Evolutionary conservation across 805 yeast genomes (phyloP).

Genomic region (Candida fluviatilis): DNA sequence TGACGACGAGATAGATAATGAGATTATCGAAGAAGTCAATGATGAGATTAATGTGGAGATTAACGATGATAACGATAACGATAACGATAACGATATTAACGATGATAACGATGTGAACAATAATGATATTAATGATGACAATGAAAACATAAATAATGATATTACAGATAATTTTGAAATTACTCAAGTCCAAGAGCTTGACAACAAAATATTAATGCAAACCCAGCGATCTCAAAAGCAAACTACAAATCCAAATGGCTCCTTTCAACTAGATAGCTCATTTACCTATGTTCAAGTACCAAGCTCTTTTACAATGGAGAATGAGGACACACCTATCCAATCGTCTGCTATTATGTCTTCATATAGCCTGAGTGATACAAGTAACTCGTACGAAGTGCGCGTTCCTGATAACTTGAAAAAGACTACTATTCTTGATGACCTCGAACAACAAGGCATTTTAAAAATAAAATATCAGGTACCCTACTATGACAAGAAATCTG

Average conservation of each 20-base stretch:
- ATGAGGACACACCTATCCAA: not conserved
- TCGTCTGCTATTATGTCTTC: not conserved
- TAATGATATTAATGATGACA: no score
- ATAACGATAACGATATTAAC: constrained; percentile 12
- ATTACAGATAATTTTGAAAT: constrained; percentile 1
- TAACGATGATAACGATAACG: constrained; percentile 9
- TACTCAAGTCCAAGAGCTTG: constrained; percentile 13
- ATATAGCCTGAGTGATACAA: not conserved
- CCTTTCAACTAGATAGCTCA: no score
- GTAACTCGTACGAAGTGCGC: constrained; percentile 15
- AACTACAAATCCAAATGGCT: no score
- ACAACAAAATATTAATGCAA: constrained; percentile 14
- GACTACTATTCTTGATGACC: constrained; percentile 12
- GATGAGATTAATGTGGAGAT: constrained; percentile 5
- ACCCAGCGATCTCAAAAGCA: constrained; percentile 14
- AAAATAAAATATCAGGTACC: constrained; percentile 60
- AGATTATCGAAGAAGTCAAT: not conserved
- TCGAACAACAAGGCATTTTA: constrained; percentile 46
- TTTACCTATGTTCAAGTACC: not conserved
- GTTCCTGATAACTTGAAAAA: constrained; percentile 17
- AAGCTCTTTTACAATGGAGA: not conserved
- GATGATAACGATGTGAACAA: constrained; percentile 9
- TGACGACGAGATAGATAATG: constrained; percentile 4
- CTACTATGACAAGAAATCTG: constrained; percentile 49
- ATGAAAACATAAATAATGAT: constrained; percentile 1